phyloP scores from a whole-genome alignment of 1,139 yeast species.

The Yamadazyma pseudoaaseri region DNA sequence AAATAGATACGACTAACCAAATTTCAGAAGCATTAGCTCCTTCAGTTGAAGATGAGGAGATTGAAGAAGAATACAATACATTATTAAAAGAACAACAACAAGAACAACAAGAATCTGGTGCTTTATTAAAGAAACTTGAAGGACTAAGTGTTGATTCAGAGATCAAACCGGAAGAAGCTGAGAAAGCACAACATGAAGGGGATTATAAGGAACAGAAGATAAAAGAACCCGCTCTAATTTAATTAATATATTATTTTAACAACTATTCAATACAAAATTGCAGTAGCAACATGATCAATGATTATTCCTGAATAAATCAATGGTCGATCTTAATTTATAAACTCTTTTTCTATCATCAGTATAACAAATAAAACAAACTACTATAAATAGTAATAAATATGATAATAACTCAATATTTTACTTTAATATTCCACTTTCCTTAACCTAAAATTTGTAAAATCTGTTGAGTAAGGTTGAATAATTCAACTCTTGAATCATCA shows the following conservation, averaged over 20 bases:
- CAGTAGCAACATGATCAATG: conserved; percentile 2
- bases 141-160: conserved; percentile 9
- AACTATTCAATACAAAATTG: conserved; percentile 4
- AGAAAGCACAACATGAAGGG: background rate
- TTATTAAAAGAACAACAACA: conserved; percentile 10
- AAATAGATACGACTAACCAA: conserved; percentile 31
- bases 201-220: background rate
- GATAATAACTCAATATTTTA: too few relatives aligned
- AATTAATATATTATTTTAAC: conserved; percentile 1
- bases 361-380: too few relatives aligned
- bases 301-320: conserved; percentile 12
- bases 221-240: background rate
- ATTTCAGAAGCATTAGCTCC: conserved; percentile 32
- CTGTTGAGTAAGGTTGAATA: conserved; percentile 78
- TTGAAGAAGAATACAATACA: conserved; percentile 32
- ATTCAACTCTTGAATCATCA: conserved; percentile 69
- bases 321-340: background rate
- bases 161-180: background rate
- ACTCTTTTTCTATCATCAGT: too few relatives aligned
- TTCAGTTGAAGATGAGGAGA: conserved; percentile 21
- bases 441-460: conserved; percentile 56
- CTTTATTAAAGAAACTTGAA: conserved; percentile 11
- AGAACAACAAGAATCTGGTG: conserved; percentile 5
- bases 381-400: too few relatives aligned
- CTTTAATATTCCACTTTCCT: too few relatives aligned